Percentiles rank a stretch among this genome's conserved stretches.
These are phyloP conservation scores for Kluyveromyces siamensis DNA, from an alignment of 805 yeast genomes.

Conservation along the genomic window DNA sequence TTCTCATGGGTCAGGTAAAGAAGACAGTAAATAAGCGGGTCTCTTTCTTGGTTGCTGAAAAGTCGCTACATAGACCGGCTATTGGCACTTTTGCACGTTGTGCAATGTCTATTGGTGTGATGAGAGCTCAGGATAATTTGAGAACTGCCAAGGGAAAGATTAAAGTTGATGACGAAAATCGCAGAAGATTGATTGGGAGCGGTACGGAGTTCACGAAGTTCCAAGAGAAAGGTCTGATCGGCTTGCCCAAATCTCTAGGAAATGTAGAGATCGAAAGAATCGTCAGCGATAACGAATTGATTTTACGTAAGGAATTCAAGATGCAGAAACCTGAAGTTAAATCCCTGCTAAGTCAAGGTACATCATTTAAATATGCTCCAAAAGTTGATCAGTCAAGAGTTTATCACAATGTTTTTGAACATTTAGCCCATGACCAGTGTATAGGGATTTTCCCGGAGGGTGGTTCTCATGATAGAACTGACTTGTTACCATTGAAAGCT, in stretches of 20 bases:
- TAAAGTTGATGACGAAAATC: conserved; percentile 43
- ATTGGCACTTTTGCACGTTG: conserved; percentile 71
- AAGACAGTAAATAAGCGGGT: conserved; percentile 57
- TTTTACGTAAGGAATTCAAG: conserved; percentile 62
- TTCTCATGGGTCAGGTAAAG: conserved; percentile 75
- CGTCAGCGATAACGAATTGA: conserved; percentile 60
- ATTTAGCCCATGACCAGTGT: conserved; percentile 69
- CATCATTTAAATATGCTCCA: conserved; percentile 61
- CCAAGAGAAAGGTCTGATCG: conserved; percentile 55
- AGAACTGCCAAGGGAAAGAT: conserved; percentile 59
- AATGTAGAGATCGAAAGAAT: conserved; percentile 61
- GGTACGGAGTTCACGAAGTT: conserved; percentile 62
- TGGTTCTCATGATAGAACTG: conserved; percentile 94
- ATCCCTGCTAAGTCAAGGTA: conserved; percentile 40
- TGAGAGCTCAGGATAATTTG: conserved; percentile 84
- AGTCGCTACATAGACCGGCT: conserved; percentile 52
- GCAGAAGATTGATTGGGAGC: conserved; percentile 48
- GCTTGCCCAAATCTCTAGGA: conserved; percentile 72
- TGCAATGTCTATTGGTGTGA: conserved; percentile 83
- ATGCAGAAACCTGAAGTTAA: conserved; percentile 34
- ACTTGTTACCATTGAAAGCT: conserved; percentile 84
- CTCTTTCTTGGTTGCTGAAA: conserved; percentile 79
- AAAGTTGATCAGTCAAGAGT: conserved; percentile 82
- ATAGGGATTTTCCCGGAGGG: conserved; percentile 97
- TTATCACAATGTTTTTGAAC: conserved; percentile 76